phyloP scores from a whole-genome alignment of 805 yeast genomes.

The Hanseniaspora meyeri region DNA sequence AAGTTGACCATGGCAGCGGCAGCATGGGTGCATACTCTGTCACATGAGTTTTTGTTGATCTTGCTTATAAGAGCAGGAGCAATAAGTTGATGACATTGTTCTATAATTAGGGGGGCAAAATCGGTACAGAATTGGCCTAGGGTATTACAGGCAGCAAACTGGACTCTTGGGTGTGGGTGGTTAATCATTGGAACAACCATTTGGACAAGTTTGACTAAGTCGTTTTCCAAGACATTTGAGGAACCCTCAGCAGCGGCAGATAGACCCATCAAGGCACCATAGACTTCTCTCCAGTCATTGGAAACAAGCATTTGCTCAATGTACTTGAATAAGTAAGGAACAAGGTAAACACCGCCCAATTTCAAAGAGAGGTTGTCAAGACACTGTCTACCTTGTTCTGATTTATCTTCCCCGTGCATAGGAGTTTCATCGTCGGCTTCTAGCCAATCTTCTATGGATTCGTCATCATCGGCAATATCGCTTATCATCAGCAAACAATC shows the following conservation, averaged over 20 bases:
- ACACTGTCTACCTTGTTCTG: constrained; percentile 89
- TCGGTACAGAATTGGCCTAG: constrained; percentile 95
- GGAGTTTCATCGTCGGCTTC: constrained; percentile 65
- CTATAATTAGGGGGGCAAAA: constrained; percentile 80
- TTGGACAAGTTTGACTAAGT: constrained; percentile 69
- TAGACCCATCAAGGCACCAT: constrained; percentile 92
- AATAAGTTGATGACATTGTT: constrained; percentile 62
- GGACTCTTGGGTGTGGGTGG: constrained; percentile 88
- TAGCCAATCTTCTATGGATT: constrained; percentile 80
- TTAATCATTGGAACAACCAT: constrained; percentile 73
- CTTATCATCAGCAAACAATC: constrained; percentile 76
- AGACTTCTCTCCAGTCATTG: constrained; percentile 81
- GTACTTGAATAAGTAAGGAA: constrained; percentile 74
- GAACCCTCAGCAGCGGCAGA: constrained; percentile 98
- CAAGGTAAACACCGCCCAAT: constrained; percentile 71
- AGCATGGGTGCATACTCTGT: constrained; percentile 94
- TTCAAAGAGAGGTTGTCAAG: constrained; percentile 78
- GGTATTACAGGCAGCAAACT: constrained; percentile 93
- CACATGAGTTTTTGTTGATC: constrained; percentile 59
- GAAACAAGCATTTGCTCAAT: constrained; percentile 74
- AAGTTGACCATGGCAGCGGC: constrained; percentile 97
- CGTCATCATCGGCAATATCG: constrained; percentile 81
- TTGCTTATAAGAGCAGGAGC: constrained; percentile 81
- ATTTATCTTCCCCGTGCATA: constrained; percentile 74
- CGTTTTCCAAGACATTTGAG: constrained; percentile 70